Conservation (phyloP, 2,329 filamentous ascomycete species). For the Pseudomassariella vexata region DNA sequence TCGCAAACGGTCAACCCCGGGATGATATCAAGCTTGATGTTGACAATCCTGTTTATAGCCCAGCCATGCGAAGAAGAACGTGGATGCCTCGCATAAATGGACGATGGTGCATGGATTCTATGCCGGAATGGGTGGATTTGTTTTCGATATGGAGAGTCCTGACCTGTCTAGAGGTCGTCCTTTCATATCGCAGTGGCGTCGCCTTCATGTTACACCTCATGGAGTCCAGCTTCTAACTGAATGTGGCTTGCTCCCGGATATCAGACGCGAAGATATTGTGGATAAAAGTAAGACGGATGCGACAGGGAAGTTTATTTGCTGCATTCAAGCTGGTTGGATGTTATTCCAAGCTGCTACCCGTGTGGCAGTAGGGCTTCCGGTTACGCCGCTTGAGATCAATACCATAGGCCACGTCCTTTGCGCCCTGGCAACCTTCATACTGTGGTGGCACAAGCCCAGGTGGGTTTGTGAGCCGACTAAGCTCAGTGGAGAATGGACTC, state of each 20-base stretch:
- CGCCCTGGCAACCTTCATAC: slow-evolving; percentile 6
- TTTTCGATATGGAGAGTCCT: slow-evolving; percentile 1
- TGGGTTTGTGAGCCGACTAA: slow-evolving; percentile 4
- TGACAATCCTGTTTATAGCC: too few species aligned
- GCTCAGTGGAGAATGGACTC: slow-evolving; percentile 5
- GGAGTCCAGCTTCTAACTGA: slow-evolving; percentile 1
- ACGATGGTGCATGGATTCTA: slow-evolving; percentile 7
- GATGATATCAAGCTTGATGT: too few species aligned
- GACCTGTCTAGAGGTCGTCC: background rate
- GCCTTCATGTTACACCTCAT: slow-evolving; percentile 1
- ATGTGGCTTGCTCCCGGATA: slow-evolving; percentile 3
- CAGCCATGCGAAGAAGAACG: too few species aligned
- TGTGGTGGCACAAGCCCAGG: slow-evolving; percentile 8
- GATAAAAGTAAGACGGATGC: slow-evolving; percentile 7
- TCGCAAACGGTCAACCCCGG: background rate
- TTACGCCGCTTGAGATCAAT: slow-evolving; percentile 7
- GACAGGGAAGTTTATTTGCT: slow-evolving; percentile 4
- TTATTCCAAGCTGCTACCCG: slow-evolving; percentile 5
- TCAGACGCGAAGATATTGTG: slow-evolving; percentile 2
- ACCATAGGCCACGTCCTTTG: slow-evolving; percentile 8
- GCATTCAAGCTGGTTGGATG: slow-evolving; percentile 7
- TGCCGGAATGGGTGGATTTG: slow-evolving; percentile 7
- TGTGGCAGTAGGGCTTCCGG: background rate
- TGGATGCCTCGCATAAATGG: slow-evolving; percentile 1
- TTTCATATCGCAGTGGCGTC: background rate